Percentiles rank a stretch among this genome's conserved stretches.
Conservation (phyloP, 1,139 yeast species). For the Candida glucosophila region DNA sequence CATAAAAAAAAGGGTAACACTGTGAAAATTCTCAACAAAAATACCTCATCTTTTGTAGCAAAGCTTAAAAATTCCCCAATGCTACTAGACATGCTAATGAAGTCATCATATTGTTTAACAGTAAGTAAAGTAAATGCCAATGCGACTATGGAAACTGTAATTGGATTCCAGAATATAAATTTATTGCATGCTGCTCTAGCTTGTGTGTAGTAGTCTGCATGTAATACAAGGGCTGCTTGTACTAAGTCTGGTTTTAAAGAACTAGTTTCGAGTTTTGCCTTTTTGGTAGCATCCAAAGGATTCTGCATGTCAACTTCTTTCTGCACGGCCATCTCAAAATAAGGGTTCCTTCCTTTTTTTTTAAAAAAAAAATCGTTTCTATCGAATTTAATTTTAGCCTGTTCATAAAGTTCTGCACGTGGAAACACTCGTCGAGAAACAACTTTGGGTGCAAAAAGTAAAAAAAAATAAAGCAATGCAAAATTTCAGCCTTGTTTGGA, state of each 20-base stretch:
- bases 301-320: constrained; percentile 40
- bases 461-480: too few relatives aligned
- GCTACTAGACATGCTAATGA: constrained; percentile 25
- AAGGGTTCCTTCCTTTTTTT: too few relatives aligned
- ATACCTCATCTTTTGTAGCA: constrained; percentile 15
- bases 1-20: constrained; percentile 20
- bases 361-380: too few relatives aligned
- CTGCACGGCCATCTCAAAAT: constrained; percentile 32
- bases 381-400: too few relatives aligned
- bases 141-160: constrained; percentile 20
- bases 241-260: constrained; percentile 47
- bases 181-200: constrained; percentile 44
- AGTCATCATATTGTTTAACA: constrained; percentile 28
- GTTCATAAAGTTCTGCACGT: too few relatives aligned
- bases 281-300: constrained; percentile 43
- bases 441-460: too few relatives aligned
- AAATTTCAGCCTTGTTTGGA: too few relatives aligned
- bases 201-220: constrained; percentile 56
- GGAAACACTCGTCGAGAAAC: too few relatives aligned
- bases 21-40: constrained; percentile 16
- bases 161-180: constrained; percentile 41
- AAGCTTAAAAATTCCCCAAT: constrained; percentile 23
- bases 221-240: constrained; percentile 52
- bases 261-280: constrained; percentile 39
- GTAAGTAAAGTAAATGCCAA: constrained; percentile 12